Base-by-base conservation (phyloP, 2,329 filamentous ascomycete species). In the Colletotrichum caudatum region DNA sequence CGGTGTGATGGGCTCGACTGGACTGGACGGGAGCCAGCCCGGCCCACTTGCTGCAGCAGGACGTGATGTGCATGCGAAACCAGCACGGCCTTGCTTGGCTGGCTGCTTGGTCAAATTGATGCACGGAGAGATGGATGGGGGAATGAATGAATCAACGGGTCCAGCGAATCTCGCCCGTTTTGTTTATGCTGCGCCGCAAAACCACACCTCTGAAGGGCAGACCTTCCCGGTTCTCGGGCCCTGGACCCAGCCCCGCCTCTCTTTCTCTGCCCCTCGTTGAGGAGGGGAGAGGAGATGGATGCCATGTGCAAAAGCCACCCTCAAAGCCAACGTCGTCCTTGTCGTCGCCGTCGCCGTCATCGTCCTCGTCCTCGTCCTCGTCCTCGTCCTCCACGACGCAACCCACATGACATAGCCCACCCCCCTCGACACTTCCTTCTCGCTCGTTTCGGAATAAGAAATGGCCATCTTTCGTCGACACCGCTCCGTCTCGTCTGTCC, bases 181-280 rank as follows among this genome's bases (percentile, higher is more conserved):
- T 20, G 39, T 37, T 62, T 16, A 7, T 11, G 11, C 46, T 53
- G 35, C 26, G 46, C 60, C 46, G 60, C 60, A 48, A 6, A 23
- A 48, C 9, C 46, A 48, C n/a, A 48, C n/a, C 46, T 23, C 46
- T 23, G 20, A 12, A 48, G 46, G 23, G 20, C 12, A 39, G 20
- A 26, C 46, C 39, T 63, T 35, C 50, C 61, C 35, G 50, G 61
- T 56, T 64, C 37, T 56, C 61, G 61, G 61, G 61, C 50, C 50
- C 61, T 56, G 50, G 44, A 44, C 50, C 61, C 50, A 64, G 61
- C 12, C 23, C 4, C 16, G 23, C n/a, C 35, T 5, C 9, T n/a
- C 7, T n/a, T 3, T 23, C 8, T 11, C 20, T 48, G 8, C 20
- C 23, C 20, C 44, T 23, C 20, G 44, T 48, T n/a, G n/a, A 48